Percentiles rank a stretch among this genome's conserved stretches.
These are phyloP conservation scores for Physocladia obscura DNA, from an alignment of 192 early-diverging fungal genomes.

Conservation along the genomic window DNA sequence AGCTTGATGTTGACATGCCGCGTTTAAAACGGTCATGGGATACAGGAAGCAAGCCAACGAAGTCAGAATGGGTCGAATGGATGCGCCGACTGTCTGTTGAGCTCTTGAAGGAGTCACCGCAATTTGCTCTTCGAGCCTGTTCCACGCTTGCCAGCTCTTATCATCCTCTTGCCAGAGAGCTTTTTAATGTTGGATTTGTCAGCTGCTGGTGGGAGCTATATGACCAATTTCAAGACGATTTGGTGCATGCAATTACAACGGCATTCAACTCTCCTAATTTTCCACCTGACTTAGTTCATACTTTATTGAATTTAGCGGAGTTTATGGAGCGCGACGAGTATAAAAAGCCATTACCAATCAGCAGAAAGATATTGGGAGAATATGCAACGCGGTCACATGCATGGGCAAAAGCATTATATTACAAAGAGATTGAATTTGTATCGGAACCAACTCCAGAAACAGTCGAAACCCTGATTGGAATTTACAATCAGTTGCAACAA, in stretches of 20 bases:
- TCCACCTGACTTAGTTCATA: conserved; percentile 78
- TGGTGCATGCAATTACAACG: conserved; percentile 66
- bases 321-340: conserved; percentile 92
- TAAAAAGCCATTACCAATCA: conserved; percentile 80
- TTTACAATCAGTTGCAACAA: conserved; percentile 83
- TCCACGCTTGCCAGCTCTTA: conserved; percentile 66
- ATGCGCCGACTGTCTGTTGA: conserved; percentile 74
- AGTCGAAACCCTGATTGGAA: conserved; percentile 78
- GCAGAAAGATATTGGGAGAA: conserved; percentile 69
- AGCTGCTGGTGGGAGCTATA: conserved; percentile 84
- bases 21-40: conserved; percentile 71
- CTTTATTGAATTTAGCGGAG: conserved; percentile 80
- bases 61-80: conserved; percentile 88
- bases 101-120: conserved; percentile 83
- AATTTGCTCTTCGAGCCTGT: conserved; percentile 77
- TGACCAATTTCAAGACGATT: conserved; percentile 76
- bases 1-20: conserved; percentile 11
- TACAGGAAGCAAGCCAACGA: conserved; percentile 70
- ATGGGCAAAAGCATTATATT: conserved; percentile 86
- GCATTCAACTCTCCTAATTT: conserved; percentile 70
- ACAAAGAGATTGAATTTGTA: conserved; percentile 83
- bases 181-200: conserved; percentile 89
- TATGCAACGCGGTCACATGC: conserved; percentile 83
- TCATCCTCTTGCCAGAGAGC: conserved; percentile 61
- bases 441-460: conserved; percentile 41